Conservation (phyloP, 2,329 filamentous ascomycete species). For the Paramyrothecium sp. region DNA sequence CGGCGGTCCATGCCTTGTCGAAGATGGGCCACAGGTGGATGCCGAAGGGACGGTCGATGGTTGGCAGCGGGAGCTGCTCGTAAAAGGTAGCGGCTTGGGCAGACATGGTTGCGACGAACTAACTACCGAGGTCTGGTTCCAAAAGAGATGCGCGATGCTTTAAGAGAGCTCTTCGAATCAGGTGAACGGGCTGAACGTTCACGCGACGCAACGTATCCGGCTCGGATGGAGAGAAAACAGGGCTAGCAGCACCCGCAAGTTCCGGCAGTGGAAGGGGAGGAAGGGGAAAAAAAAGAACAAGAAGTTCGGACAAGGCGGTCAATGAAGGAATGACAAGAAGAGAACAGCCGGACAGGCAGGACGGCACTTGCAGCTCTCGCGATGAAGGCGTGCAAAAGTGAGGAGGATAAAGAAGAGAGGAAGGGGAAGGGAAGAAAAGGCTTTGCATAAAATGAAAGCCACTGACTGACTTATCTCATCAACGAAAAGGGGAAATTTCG, state of each 20-base stretch:
- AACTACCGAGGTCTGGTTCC: conserved; percentile 6
- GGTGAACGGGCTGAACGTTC: not conserved
- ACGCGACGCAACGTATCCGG: not conserved
- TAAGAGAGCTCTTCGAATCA: conserved; percentile 4
- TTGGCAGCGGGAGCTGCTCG: conserved; percentile 66
- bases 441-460: conserved; percentile 14
- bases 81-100: conserved; percentile 42
- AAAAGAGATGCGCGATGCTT: conserved; percentile 1
- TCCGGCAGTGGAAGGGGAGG: conserved; percentile 20
- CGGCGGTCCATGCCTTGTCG: conserved; percentile 75
- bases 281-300: conserved; percentile 14
- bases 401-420: conserved; percentile 25
- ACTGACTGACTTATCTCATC: conserved; percentile 16
- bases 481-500: conserved; percentile 36
- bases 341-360: conserved; percentile 19
- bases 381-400: conserved; percentile 23
- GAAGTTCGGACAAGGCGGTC: not conserved
- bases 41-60: conserved; percentile 89
- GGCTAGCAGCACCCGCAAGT: conserved; percentile 14
- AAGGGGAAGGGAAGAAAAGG: conserved; percentile 19
- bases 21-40: conserved; percentile 92
- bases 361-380: conserved; percentile 13
- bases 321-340: conserved; percentile 36
- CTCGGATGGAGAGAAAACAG: not conserved
- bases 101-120: conserved; percentile 29